Base-by-base conservation (phyloP, 2,329 filamentous ascomycete species). In the Pseudocercospora vitis region DNA sequence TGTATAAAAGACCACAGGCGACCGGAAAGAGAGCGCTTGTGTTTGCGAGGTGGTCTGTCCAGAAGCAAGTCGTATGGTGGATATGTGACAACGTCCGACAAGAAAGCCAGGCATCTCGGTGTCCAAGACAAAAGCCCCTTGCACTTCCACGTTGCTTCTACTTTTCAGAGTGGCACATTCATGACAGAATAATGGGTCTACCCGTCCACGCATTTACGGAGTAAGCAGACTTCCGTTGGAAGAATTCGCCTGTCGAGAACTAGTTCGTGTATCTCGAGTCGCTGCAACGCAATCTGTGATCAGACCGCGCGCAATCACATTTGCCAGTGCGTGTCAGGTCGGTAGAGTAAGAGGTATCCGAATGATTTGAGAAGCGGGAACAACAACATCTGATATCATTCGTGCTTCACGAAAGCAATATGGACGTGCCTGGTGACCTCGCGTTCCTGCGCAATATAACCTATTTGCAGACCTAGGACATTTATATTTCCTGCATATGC, bases 131-230 rank as follows among this genome's bases (percentile, higher is more conserved):
- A 14, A 11, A 11, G 32, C 14, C 42, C 21, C 21, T 45, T 26
- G 16, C 24, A 45, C 24, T 14, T 45, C 14, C 24, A 45, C 42
- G 42, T 45, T 45, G 42, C 42, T 45, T 19, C 42, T 24, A 24
- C 24, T n/a, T 14, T 29, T 19, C 21, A 6, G 9, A 3, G 42
- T 45, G 14, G 12, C 42, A 45, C 42, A 24, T n/a, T 31, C n/a
- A 45, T 50, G 12, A 19, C 44, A 50, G 54, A n/a, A n/a, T n/a
- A n/a, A 44, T 51, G 48, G 18, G 16, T 9, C 28, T 33, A 37
- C 24, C 48, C 26, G 39, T 19, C 48, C 48, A 51, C 8, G 14
- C 19, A 51, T 18, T 19, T 28, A 45, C 19, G 29, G 39, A 39
- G 48, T 45, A 32, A 40, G 24, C 48, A 31, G 9, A 42, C 26